Base-by-base conservation (phyloP, 2,329 filamentous ascomycete species). In the Thelonectria discophora region DNA sequence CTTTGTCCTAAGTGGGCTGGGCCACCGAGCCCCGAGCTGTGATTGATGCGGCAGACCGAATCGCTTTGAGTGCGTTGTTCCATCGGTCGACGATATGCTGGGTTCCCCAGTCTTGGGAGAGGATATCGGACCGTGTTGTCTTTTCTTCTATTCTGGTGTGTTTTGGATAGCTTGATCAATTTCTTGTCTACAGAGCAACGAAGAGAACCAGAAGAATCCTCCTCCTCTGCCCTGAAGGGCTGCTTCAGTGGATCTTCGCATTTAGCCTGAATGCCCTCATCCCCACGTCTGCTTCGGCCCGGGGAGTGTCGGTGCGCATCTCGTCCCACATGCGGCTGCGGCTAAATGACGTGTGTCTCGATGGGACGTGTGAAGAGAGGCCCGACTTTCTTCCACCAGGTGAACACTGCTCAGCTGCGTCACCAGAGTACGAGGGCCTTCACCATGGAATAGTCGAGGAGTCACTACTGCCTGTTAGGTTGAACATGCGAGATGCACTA, bases 31-130 rank as follows among this genome's bases (percentile, higher is more conserved):
- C 39, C 48, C 47, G 5, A 21, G 24, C 61, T 65, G 64, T 69
- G 69, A 70, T 72, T 72, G 66, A 69, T 67, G 69, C 69, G 68
- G 67, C 48, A 70, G 63, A 51, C 56, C 5, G 5, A 30, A 10
- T 2, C 7, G 24, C 24, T 7, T 7, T 7, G 8, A 30, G 27
- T 64, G 60, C 65, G 24, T 40, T 53, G 46, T 32, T 13, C 18
- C 40, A 42, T 18, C 21, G 46, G 21, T 30, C 7, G 37, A 46
- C 10, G 24, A n/a, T n/a, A n/a, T 49, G 39, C 58, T 9, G 47
- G 60, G 27, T 54, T 65, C 60, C 60, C 53, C 60, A 65, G 67
- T 60, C 58, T 58, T 52, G 30, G 37, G 7, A 51, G 32, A 32
- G 18, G 15, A 21, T 4, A 18, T 21, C 17, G 39, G 30, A 49